Conservation (phyloP, 2,329 filamentous ascomycete genomes). For the Sporothrix protearum region DNA sequence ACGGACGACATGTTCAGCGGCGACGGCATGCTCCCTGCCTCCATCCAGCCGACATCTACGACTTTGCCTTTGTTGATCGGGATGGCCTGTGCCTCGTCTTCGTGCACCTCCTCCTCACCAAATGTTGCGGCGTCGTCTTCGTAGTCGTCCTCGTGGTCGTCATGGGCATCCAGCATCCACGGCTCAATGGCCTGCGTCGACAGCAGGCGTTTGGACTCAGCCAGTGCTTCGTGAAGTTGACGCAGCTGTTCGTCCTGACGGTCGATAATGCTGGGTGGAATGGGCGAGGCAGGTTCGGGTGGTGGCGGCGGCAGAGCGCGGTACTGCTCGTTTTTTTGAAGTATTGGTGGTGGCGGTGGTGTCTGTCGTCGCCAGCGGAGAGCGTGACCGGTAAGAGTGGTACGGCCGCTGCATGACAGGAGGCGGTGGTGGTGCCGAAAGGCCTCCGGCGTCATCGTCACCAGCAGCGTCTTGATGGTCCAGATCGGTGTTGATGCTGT, state of each 20-base stretch:
- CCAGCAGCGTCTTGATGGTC: not conserved
- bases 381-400: conserved; percentile 17
- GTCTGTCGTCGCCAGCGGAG: not conserved
- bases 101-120: conserved; percentile 11
- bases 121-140: conserved; percentile 6
- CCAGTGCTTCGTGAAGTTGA: conserved; percentile 22
- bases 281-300: not conserved
- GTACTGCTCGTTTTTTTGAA: not conserved
- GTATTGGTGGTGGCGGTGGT: not conserved
- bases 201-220: conserved; percentile 22
- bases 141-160: conserved; percentile 13
- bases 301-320: not conserved
- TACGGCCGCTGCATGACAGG: conserved; percentile 16
- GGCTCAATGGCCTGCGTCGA: conserved; percentile 21
- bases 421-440: conserved; percentile 22
- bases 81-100: conserved; percentile 15
- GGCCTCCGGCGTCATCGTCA: not conserved
- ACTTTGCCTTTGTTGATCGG: conserved; percentile 17
- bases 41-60: conserved; percentile 16
- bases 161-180: conserved; percentile 17
- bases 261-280: not conserved
- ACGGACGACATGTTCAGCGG: conserved; percentile 4
- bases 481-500: conserved; percentile 1
- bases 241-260: conserved; percentile 22
- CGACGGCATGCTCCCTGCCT: conserved; percentile 5